These are phyloP conservation scores for Yamadazyma conglobata DNA, from an alignment of 1,139 yeast species.

Conservation along the genomic window DNA sequence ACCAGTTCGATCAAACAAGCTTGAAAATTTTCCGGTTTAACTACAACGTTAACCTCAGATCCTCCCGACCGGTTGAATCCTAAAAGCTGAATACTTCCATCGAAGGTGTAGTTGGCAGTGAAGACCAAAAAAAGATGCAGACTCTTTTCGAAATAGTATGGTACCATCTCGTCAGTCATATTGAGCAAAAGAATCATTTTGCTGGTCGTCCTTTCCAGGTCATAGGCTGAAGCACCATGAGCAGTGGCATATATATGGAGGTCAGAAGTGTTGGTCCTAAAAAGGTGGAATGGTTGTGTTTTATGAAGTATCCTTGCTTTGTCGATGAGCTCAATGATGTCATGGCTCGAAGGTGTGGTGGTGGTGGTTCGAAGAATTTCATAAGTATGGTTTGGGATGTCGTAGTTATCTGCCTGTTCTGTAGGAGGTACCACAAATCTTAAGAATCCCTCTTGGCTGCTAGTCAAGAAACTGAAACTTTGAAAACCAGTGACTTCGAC, in stretches of 20 bases:
- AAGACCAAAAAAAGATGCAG: conserved; percentile 25
- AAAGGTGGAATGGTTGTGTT: conserved; percentile 81
- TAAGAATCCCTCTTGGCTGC: conserved; percentile 21
- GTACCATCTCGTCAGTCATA: conserved; percentile 24
- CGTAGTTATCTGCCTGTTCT: too few species aligned
- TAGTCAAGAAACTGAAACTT: conserved; percentile 19
- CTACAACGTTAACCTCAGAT: conserved; percentile 23
- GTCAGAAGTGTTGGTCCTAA: conserved; percentile 39
- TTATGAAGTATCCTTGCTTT: conserved; percentile 80
- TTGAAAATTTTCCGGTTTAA: conserved; percentile 21
- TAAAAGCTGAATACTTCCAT: conserved; percentile 25
- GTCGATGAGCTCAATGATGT: conserved; percentile 60
- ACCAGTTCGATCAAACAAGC: conserved; percentile 17
- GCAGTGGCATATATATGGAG: conserved; percentile 70
- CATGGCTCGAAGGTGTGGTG: conserved; percentile 21
- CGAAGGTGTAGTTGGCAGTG: conserved; percentile 27
- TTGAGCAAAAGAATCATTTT: conserved; percentile 68
- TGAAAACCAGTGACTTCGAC: conserved; percentile 44
- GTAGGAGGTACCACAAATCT: conserved; percentile 30
- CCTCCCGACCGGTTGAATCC: conserved; percentile 25
- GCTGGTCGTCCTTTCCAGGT: conserved; percentile 55
- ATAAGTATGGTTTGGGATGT: too few species aligned
- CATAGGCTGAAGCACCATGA: conserved; percentile 62
- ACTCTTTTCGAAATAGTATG: conserved; percentile 23
- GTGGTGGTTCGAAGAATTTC: not conserved